These are phyloP conservation scores for Elsinoe fawcettii DNA, from an alignment of 2,329 filamentous ascomycete species.

Conservation along the genomic window DNA sequence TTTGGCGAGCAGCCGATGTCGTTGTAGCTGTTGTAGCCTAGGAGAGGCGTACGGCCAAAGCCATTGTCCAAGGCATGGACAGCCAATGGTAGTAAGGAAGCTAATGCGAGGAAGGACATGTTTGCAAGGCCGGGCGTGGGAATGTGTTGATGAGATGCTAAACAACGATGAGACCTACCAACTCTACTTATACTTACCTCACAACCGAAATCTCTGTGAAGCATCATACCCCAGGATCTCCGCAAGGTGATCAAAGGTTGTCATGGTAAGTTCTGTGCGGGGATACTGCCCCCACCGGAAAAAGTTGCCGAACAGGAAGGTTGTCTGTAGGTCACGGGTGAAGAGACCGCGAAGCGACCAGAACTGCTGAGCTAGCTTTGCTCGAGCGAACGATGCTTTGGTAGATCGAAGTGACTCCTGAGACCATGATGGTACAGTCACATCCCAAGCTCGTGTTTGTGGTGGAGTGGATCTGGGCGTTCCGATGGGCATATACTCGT, in stretches of 20 bases:
- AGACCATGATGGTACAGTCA: not conserved
- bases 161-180: not conserved
- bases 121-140: not conserved
- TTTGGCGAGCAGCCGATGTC: constrained; percentile 23
- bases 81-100: not conserved
- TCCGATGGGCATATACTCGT: not conserved
- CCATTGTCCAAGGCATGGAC: constrained; percentile 22
- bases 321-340: not conserved
- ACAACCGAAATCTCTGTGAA: not conserved
- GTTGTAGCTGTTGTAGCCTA: constrained; percentile 26
- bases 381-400: not conserved
- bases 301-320: constrained; percentile 8
- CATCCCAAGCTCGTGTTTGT: not conserved
- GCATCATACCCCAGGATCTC: not conserved
- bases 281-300: constrained; percentile 10
- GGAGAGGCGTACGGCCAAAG: constrained; percentile 24
- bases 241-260: constrained; percentile 4
- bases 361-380: not conserved
- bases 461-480: not conserved
- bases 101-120: not conserved
- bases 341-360: not conserved
- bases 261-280: not conserved
- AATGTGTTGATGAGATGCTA: not conserved
- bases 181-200: not conserved
- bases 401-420: not conserved